A percentile compares a stretch with the other conserved stretches of the same genome.
Evolutionary conservation across 139 green algal species (phyloP).

Genomic region (Trebouxia sp.): DNA sequence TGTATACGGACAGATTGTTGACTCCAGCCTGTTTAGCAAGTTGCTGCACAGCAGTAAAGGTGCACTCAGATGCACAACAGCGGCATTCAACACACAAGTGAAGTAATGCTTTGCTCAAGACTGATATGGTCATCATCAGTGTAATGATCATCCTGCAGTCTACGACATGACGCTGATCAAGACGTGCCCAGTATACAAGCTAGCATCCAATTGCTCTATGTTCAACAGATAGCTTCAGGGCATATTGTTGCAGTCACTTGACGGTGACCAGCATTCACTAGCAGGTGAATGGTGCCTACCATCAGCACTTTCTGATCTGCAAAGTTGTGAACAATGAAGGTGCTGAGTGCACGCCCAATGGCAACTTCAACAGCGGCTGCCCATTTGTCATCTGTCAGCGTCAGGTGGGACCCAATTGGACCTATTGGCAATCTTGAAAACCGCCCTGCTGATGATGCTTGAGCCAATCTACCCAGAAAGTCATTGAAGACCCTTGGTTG

Average conservation of each 20-base stretch:
- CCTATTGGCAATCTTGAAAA: conserved; percentile 24
- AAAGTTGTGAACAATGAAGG: conserved; percentile 29
- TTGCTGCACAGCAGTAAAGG: background rate
- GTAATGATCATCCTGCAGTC: no score
- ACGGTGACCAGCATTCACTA: no score
- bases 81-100: no score
- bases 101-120: no score
- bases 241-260: no score
- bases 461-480: conserved; percentile 4
- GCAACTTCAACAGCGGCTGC: conserved; percentile 24
- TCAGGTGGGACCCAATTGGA: conserved; percentile 29
- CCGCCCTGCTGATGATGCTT: background rate
- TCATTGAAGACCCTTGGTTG: background rate
- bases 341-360: conserved; percentile 1
- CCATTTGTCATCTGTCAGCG: conserved; percentile 31
- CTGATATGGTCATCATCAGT: no score
- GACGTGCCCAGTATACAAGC: no score
- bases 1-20: background rate
- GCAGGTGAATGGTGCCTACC: no score
- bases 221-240: no score
- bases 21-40: background rate
- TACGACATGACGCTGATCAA: no score
- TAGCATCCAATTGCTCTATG: no score
- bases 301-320: background rate
- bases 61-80: no score